Conservation (phyloP, 78 protist species). For the Monosiga brevicollis region DNA sequence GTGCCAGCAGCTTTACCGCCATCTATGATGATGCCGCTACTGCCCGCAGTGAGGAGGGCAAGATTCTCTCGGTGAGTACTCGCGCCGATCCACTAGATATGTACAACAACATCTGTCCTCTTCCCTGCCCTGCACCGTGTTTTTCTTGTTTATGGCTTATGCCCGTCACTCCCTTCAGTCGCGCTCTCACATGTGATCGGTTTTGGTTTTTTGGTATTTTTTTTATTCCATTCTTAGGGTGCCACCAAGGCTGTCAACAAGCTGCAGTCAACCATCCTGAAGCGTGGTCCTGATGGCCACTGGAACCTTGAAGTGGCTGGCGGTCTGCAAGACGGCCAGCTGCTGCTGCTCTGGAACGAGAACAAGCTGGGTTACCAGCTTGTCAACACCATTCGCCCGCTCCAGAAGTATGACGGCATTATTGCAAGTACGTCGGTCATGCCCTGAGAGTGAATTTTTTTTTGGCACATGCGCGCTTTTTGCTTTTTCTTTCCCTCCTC, state of each 20-base stretch:
- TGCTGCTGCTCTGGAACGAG: neutral
- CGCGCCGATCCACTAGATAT: too few relatives aligned
- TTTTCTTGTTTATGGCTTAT: neutral
- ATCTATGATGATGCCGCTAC: too few relatives aligned
- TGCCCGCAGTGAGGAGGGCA: too few relatives aligned
- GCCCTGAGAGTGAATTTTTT: neutral
- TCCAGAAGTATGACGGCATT: neutral
- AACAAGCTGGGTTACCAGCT: neutral
- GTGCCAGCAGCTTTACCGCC: neutral
- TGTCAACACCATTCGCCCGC: neutral
- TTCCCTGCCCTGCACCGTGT: neutral
- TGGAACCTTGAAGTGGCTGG: neutral
- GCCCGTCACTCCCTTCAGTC: neutral
- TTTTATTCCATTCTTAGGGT: too few relatives aligned
- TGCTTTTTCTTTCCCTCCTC: neutral
- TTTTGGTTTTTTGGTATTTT: too few relatives aligned
- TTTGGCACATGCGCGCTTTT: neutral
- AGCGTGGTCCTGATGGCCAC: neutral
- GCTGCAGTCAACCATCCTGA: neutral
- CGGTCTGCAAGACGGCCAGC: neutral
- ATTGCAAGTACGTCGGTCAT: neutral
- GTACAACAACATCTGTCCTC: too few relatives aligned
- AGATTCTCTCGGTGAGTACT: too few relatives aligned
- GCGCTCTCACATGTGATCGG: neutral
- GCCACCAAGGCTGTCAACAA: neutral